Percentiles rank a stretch among this genome's conserved stretches.
These are phyloP conservation scores for Microbotryum intermedium DNA, from an alignment of 1,284 basidiomycete species.

Conservation along the genomic window DNA sequence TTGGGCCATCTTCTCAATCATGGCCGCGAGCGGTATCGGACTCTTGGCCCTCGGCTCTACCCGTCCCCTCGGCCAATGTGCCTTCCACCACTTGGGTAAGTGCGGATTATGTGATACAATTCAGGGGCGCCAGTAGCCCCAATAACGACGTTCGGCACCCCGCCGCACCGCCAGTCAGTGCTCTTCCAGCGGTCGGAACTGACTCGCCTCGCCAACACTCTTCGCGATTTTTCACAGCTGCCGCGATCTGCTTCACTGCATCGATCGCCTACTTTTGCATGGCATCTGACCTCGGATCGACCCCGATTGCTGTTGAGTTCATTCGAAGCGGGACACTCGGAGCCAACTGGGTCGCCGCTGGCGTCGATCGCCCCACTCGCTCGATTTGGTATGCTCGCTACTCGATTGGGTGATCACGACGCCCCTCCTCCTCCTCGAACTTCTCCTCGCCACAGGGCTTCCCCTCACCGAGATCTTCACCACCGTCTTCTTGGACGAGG, in stretches of 20 bases:
- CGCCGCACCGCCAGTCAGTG: too few species aligned
- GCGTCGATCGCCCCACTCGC: slow-evolving; percentile 39
- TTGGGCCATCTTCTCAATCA: slow-evolving; percentile 39
- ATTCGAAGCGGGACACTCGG: slow-evolving; percentile 33
- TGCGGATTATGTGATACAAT: slow-evolving; percentile 19
- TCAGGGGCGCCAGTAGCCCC: slow-evolving; percentile 27
- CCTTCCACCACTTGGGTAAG: slow-evolving; percentile 46
- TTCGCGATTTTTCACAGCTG: not conserved
- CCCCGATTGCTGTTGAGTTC: slow-evolving; percentile 49
- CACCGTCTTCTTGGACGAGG: slow-evolving; percentile 50
- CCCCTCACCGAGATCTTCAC: slow-evolving; percentile 50
- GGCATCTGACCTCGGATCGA: slow-evolving; percentile 54
- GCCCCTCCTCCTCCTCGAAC: slow-evolving; percentile 49
- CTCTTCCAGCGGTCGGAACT: not conserved
- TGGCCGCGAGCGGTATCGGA: slow-evolving; percentile 34
- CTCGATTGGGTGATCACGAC: slow-evolving; percentile 51
- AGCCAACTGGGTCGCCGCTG: slow-evolving; percentile 29
- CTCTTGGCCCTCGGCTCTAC: slow-evolving; percentile 41
- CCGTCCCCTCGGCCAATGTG: slow-evolving; percentile 43
- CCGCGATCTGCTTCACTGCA: slow-evolving; percentile 34
- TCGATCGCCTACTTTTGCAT: slow-evolving; percentile 48
- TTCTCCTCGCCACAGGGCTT: slow-evolving; percentile 49
- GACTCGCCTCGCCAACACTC: not conserved
- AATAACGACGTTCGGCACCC: too few species aligned
- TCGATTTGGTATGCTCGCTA: slow-evolving; percentile 54